These are phyloP conservation scores for Fraxinus greggii DNA, from an alignment of 305 asterid genomes.

Conservation along the genomic window DNA sequence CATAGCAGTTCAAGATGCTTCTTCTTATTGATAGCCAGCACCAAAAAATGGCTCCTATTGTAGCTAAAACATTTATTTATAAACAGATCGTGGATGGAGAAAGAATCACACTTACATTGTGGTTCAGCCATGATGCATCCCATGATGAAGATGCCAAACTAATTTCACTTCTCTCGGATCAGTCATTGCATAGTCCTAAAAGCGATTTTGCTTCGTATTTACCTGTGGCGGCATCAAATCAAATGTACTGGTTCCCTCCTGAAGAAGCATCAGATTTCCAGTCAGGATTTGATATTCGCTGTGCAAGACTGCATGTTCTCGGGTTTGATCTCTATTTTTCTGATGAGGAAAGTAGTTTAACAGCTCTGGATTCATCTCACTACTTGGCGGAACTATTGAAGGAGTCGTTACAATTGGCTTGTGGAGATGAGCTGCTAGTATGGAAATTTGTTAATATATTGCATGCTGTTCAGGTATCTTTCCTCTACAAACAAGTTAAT, in stretches of 20 bases:
- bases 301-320: slow-evolving; percentile 63
- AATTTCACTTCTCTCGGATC: slow-evolving; percentile 51
- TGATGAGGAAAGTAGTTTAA: slow-evolving; percentile 17
- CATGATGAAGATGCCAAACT: slow-evolving; percentile 81
- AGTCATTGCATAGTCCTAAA: slow-evolving; percentile 24
- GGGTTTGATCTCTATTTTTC: slow-evolving; percentile 56
- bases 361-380: slow-evolving; percentile 36
- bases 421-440: slow-evolving; percentile 45
- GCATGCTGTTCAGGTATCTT: slow-evolving; percentile 83
- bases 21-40: not conserved
- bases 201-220: slow-evolving; percentile 29
- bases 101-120: slow-evolving; percentile 77
- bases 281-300: slow-evolving; percentile 75
- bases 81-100: slow-evolving; percentile 76
- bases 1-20: not conserved
- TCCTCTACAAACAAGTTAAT: slow-evolving; percentile 1
- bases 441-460: slow-evolving; percentile 57
- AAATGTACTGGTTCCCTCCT: slow-evolving; percentile 95
- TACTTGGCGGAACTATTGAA: slow-evolving; percentile 41
- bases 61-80: not conserved
- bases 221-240: slow-evolving; percentile 57
- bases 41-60: not conserved
- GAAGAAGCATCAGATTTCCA: slow-evolving; percentile 59
- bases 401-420: slow-evolving; percentile 49
- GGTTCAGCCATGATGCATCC: slow-evolving; percentile 82